Percentiles rank a stretch among this genome's conserved stretches.
Evolutionary conservation across 306 rosid genomes (phyloP).

Genomic region (Malus fusca): DNA sequence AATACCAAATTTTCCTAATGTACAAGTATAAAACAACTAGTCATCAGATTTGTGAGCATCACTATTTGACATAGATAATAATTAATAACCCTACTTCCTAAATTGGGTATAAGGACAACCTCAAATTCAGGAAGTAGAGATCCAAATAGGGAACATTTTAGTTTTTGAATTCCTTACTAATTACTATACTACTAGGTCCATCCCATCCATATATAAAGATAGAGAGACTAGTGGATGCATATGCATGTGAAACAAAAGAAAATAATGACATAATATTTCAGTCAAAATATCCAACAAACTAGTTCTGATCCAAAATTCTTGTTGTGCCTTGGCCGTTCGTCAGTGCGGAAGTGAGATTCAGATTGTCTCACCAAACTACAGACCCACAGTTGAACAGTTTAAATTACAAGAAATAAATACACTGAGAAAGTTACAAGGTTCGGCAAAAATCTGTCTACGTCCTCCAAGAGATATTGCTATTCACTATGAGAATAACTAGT

Average conservation of each 20-base stretch:
- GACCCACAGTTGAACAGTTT: too few species aligned
- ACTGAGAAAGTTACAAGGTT: too few species aligned
- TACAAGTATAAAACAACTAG: too few species aligned
- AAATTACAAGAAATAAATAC: too few species aligned
- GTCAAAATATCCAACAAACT: constrained; percentile 11
- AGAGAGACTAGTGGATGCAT: neutral
- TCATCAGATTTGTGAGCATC: neutral
- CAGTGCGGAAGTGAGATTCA: too few species aligned
- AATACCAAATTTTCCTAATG: too few species aligned
- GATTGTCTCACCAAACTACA: too few species aligned
- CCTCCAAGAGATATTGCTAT: too few species aligned
- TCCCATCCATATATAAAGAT: too few species aligned
- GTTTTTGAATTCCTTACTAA: neutral
- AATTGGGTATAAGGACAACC: neutral
- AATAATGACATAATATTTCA: neutral
- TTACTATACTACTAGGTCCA: neutral
- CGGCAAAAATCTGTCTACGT: too few species aligned
- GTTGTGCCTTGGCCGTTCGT: too few species aligned
- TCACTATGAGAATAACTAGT: too few species aligned
- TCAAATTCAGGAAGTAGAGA: neutral
- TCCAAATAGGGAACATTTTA: neutral
- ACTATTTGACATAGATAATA: neutral
- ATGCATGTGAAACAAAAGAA: neutral
- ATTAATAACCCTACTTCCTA: neutral
- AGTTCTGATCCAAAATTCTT: constrained; percentile 5